A percentile compares a stretch with the other conserved stretches of the same genome.
phyloP scores from a whole-genome alignment of 345 rosid species.

The Hypericum perforatum region DNA sequence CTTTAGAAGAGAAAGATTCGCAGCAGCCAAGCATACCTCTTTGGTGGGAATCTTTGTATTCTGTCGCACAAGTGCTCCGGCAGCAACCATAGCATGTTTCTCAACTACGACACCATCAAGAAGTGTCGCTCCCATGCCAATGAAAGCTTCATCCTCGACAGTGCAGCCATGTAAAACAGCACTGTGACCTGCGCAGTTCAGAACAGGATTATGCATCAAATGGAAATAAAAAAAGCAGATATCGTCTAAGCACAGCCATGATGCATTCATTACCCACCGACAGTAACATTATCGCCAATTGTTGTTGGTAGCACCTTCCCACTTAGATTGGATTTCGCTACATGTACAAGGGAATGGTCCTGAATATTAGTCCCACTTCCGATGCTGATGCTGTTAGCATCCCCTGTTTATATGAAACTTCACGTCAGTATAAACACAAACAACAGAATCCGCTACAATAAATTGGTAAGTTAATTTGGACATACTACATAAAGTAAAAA shows the following conservation, averaged over 20 bases:
- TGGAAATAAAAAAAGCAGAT: background rate
- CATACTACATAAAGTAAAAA: no score
- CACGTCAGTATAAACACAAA: background rate
- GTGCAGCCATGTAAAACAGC: conserved; percentile 95
- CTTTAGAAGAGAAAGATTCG: background rate
- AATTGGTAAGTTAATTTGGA: no score
- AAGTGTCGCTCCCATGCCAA: conserved; percentile 88
- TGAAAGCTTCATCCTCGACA: conserved; percentile 82
- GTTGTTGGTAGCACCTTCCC: conserved; percentile 81
- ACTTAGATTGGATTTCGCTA: conserved; percentile 83
- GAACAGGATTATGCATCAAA: background rate
- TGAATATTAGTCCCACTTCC: conserved; percentile 95
- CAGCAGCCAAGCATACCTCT: conserved; percentile 44
- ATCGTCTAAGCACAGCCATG: background rate
- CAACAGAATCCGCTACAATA: background rate
- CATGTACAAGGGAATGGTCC: conserved; percentile 94
- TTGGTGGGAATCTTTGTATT: conserved; percentile 75
- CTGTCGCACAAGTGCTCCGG: conserved; percentile 94
- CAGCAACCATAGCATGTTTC: conserved; percentile 88
- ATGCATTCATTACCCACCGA: conserved; percentile 44
- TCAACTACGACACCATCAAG: conserved; percentile 88
- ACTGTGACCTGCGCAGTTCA: conserved; percentile 63
- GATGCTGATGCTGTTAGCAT: conserved; percentile 66
- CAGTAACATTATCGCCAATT: conserved; percentile 90
- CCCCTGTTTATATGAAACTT: conserved; percentile 36